A percentile compares a stretch with the other conserved stretches of the same genome.
phyloP scores from a whole-genome alignment of 1,284 basidiomycete species.

The Cronartium quercuum region DNA sequence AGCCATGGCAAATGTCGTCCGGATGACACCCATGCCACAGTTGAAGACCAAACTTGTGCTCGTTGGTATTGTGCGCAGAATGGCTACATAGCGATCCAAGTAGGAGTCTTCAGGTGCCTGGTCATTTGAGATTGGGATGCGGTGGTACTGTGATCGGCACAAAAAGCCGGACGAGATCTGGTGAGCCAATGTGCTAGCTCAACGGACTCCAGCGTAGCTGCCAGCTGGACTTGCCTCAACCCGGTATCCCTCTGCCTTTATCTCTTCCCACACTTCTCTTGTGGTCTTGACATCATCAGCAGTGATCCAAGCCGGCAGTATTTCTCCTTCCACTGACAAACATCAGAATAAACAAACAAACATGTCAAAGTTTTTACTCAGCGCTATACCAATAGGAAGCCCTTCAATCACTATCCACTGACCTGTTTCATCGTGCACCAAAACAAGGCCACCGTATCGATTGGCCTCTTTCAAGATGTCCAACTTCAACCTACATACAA shows the following conservation, averaged over 20 bases:
- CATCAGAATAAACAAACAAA: background rate
- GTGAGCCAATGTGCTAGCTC: constrained; percentile 59
- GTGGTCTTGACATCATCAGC: constrained; percentile 90
- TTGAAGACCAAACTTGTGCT: constrained; percentile 84
- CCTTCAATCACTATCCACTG: background rate
- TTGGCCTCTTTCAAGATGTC: constrained; percentile 87
- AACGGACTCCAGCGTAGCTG: constrained; percentile 30
- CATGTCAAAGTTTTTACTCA: constrained; percentile 47
- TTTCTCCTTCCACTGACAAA: constrained; percentile 61
- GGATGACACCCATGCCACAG: constrained; percentile 92
- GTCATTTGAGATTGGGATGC: constrained; percentile 88
- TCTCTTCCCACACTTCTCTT: constrained; percentile 73
- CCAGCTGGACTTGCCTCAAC: constrained; percentile 60
- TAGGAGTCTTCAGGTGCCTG: constrained; percentile 66
- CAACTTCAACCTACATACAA: constrained; percentile 59
- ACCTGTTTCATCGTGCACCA: constrained; percentile 81
- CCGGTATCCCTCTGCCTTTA: constrained; percentile 78
- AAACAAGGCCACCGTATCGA: constrained; percentile 79
- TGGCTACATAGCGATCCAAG: constrained; percentile 81
- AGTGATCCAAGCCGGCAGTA: constrained; percentile 89
- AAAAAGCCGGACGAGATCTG: background rate
- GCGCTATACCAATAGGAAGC: no score
- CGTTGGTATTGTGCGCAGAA: constrained; percentile 71
- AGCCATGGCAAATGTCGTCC: constrained; percentile 96
- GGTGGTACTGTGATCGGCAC: constrained; percentile 48